Conservation (phyloP, 352 stramenopile genomes). For the Phytophthora capsici region DNA sequence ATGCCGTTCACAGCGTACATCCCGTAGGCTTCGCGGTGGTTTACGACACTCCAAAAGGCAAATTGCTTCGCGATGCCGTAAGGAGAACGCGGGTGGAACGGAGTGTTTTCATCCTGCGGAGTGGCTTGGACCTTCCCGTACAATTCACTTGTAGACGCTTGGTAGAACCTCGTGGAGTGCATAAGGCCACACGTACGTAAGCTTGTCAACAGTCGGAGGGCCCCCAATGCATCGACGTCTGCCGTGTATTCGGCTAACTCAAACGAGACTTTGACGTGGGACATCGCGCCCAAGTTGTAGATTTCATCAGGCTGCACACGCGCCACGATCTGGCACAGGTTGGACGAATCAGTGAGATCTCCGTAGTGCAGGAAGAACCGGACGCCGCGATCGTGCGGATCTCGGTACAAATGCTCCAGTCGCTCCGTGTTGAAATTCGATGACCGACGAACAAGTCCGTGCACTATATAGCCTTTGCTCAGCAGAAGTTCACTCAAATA, state of each 20-base stretch:
- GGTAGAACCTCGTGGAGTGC: conserved; percentile 89
- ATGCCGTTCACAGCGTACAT: conserved; percentile 98
- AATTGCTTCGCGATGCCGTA: conserved; percentile 99
- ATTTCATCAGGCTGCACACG: conserved; percentile 97
- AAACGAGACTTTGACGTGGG: conserved; percentile 99
- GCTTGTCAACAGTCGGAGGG: conserved; percentile 97
- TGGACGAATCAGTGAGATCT: conserved; percentile 98
- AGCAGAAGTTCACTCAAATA: conserved; percentile 98
- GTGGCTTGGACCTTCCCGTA: conserved; percentile 98
- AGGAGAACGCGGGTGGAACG: conserved; percentile 98
- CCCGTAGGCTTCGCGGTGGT: conserved; percentile 98
- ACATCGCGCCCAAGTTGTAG: conserved; percentile 99
- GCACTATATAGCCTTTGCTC: conserved; percentile 96
- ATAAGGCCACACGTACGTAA: conserved; percentile 93
- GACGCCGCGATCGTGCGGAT: conserved; percentile 93
- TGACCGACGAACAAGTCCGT: conserved; percentile 97
- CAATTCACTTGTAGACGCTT: conserved; percentile 98
- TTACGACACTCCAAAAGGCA: conserved; percentile 98
- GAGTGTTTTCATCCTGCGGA: conserved; percentile 96
- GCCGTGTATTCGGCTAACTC: conserved; percentile 99
- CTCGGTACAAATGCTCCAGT: conserved; percentile 98
- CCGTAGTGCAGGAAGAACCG: conserved; percentile 99
- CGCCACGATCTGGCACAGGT: conserved; percentile 96
- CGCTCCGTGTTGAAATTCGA: conserved; percentile 99
- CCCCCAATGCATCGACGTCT: conserved; percentile 96